These are phyloP conservation scores for Parathielavia hyrcaniae DNA, from an alignment of 495 filamentous ascomycete genomes.

Conservation along the genomic window DNA sequence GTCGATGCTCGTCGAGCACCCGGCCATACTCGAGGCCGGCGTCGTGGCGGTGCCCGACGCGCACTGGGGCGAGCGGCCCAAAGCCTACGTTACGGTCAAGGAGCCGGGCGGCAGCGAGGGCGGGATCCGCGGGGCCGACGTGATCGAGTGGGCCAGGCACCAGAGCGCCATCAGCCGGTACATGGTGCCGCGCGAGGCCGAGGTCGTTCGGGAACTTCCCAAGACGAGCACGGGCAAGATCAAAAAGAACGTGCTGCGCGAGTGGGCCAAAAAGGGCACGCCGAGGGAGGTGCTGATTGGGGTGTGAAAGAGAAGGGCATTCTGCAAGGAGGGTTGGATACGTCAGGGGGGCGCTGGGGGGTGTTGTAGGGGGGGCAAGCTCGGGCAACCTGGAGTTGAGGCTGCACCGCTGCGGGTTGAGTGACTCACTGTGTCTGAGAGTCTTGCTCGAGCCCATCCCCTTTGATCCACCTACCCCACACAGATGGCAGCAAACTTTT, in stretches of 20 bases:
- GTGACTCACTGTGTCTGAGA: too few relatives aligned
- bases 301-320: neutral
- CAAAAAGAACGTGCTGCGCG: constrained; percentile 86
- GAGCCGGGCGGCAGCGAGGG: constrained; percentile 30
- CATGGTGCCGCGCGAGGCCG: constrained; percentile 92
- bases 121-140: constrained; percentile 57
- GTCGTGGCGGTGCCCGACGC: constrained; percentile 84
- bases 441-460: too few relatives aligned
- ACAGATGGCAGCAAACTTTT: too few relatives aligned
- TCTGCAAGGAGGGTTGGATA: neutral
- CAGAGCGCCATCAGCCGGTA: constrained; percentile 78
- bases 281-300: constrained; percentile 13
- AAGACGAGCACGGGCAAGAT: constrained; percentile 97
- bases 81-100: constrained; percentile 84
- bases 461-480: too few relatives aligned
- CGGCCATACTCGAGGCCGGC: constrained; percentile 81
- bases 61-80: constrained; percentile 92
- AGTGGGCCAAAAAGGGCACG: constrained; percentile 63
- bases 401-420: too few relatives aligned
- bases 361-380: too few relatives aligned
- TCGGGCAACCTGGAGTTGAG: too few relatives aligned
- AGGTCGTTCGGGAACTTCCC: constrained; percentile 78
- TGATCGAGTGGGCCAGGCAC: constrained; percentile 81
- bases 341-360: too few relatives aligned
- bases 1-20: constrained; percentile 83